These are phyloP conservation scores for Bothriochloa decipiens DNA, from an alignment of 176 grass and related monocot genomes.

Conservation along the genomic window DNA sequence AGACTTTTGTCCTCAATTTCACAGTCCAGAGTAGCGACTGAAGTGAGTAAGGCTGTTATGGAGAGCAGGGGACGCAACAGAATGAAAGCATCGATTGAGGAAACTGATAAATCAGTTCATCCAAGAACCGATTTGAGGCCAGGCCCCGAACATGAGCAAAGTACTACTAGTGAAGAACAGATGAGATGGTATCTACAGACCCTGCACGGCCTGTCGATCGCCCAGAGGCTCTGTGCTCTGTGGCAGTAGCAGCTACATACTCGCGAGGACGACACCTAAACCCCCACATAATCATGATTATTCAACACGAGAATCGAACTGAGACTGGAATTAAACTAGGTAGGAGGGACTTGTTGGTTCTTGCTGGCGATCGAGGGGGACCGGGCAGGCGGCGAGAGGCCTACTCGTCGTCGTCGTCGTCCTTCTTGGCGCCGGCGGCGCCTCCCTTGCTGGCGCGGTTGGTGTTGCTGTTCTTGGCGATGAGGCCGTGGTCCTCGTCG, in stretches of 20 bases:
- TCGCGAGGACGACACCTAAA: slow-evolving; percentile 12
- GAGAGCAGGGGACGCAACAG: background rate
- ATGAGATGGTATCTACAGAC: slow-evolving; percentile 37
- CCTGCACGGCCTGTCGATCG: slow-evolving; percentile 18
- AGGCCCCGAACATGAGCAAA: background rate
- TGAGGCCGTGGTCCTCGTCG: slow-evolving; percentile 54
- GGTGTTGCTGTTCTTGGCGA: background rate
- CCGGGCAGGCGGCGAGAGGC: background rate
- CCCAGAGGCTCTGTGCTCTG: background rate
- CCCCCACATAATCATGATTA: slow-evolving; percentile 6
- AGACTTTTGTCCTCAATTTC: background rate
- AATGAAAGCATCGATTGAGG: background rate
- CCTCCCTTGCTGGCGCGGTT: background rate
- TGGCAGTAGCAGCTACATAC: background rate
- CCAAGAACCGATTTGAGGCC: slow-evolving; percentile 12
- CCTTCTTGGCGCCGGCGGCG: slow-evolving; percentile 10
- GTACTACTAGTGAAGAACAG: background rate
- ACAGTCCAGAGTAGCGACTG: background rate
- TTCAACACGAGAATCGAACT: slow-evolving; percentile 18
- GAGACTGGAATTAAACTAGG: background rate
- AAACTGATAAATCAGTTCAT: slow-evolving; percentile 15
- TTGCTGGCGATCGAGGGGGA: slow-evolving; percentile 8
- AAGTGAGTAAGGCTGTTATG: background rate
- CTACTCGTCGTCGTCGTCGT: background rate
- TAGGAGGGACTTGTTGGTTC: background rate